Conservation (phyloP, 2,329 filamentous ascomycete genomes). For the Periconia sp. region DNA sequence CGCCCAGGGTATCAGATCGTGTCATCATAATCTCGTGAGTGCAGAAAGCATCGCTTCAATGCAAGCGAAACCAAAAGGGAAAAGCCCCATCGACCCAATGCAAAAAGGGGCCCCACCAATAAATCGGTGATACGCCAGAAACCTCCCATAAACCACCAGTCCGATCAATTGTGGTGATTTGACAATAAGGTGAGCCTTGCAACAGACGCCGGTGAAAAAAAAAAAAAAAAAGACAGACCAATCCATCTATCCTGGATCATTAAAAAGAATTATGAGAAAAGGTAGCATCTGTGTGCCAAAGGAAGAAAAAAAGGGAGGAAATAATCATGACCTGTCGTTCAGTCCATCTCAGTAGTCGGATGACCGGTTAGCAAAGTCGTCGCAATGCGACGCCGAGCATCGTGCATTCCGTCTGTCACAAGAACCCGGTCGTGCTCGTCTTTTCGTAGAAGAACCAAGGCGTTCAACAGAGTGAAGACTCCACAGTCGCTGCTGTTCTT, state of each 20-base stretch:
- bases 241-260: too few species aligned
- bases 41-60: not conserved
- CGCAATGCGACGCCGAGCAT: slow-evolving; percentile 68
- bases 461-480: slow-evolving; percentile 78
- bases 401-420: slow-evolving; percentile 60
- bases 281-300: not conserved
- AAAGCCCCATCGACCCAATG: too few species aligned
- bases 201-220: slow-evolving; percentile 1
- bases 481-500: slow-evolving; percentile 76
- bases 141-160: too few species aligned
- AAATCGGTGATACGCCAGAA: too few species aligned
- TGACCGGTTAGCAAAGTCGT: slow-evolving; percentile 67
- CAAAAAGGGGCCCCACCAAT: too few species aligned
- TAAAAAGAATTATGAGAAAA: too few species aligned
- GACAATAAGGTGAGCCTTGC: too few species aligned
- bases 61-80: too few species aligned
- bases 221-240: too few species aligned
- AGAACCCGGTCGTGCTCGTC: slow-evolving; percentile 52
- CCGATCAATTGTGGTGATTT: too few species aligned
- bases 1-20: too few species aligned
- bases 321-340: slow-evolving; percentile 2
- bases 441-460: slow-evolving; percentile 61
- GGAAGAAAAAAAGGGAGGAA: not conserved
- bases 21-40: not conserved
- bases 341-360: slow-evolving; percentile 32